These are phyloP conservation scores for Auricularia auricula-judae DNA, from an alignment of 768 basidiomycete species.

Conservation along the genomic window DNA sequence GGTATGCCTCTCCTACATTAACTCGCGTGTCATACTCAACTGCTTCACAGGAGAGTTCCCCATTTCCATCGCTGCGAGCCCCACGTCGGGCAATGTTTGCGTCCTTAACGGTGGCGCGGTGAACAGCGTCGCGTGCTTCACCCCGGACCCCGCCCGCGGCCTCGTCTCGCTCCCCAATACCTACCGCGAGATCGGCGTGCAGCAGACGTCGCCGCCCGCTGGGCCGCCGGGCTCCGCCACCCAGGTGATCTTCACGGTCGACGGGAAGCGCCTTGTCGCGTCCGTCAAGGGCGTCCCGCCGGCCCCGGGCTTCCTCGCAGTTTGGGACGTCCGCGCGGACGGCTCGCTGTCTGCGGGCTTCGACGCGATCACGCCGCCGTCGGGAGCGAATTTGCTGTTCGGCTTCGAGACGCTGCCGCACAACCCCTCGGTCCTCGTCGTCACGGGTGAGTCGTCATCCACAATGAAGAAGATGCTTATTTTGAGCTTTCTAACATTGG, in stretches of 20 bases:
- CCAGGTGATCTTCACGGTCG: conserved; percentile 37
- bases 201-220: conserved; percentile 40
- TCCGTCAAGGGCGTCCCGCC: conserved; percentile 41
- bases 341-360: conserved; percentile 34
- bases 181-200: conserved; percentile 30
- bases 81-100: conserved; percentile 22
- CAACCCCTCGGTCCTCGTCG: neutral
- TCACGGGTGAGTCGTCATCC: neutral
- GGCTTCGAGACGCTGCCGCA: conserved; percentile 22
- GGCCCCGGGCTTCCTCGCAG: conserved; percentile 35
- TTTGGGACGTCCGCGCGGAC: conserved; percentile 34
- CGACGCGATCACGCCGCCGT: conserved; percentile 23
- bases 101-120: conserved; percentile 32
- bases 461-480: no score
- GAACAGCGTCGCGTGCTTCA: conserved; percentile 29
- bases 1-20: neutral
- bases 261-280: conserved; percentile 32
- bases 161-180: conserved; percentile 30
- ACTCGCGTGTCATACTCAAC: neutral
- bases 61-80: conserved; percentile 24
- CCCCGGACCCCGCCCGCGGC: conserved; percentile 31
- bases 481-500: no score
- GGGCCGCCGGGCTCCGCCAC: conserved; percentile 35
- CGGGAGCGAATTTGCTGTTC: conserved; percentile 38
- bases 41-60: conserved; percentile 15